phyloP scores from a whole-genome alignment of 495 filamentous ascomycete species.

The Lophiotrema nucula region DNA sequence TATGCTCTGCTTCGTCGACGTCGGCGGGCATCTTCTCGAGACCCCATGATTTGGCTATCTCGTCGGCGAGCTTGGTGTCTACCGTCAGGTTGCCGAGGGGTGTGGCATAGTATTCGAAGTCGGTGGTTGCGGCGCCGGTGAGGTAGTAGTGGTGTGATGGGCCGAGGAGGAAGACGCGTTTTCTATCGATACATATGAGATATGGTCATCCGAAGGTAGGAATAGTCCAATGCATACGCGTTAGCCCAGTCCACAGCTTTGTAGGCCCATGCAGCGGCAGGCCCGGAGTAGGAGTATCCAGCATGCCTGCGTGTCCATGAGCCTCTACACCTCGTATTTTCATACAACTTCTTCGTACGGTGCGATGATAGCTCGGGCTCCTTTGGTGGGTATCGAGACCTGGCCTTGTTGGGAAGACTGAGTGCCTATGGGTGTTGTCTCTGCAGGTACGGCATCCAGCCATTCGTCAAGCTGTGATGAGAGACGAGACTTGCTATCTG shows the following conservation, averaged over 20 bases:
- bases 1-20: constrained; percentile 86
- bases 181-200: constrained; percentile 47
- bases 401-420: constrained; percentile 46
- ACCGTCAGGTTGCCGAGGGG: constrained; percentile 78
- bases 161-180: constrained; percentile 90
- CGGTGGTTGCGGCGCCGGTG: constrained; percentile 71
- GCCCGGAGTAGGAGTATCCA: constrained; percentile 92
- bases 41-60: constrained; percentile 59
- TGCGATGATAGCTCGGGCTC: constrained; percentile 88
- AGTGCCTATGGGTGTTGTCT: constrained; percentile 48
- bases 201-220: background rate
- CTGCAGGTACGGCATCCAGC: constrained; percentile 68
- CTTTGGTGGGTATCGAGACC: constrained; percentile 63
- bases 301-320: constrained; percentile 67
- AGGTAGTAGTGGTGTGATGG: constrained; percentile 90
- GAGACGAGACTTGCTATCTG: constrained; percentile 56
- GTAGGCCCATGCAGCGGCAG: constrained; percentile 94
- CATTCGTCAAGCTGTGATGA: constrained; percentile 72
- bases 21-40: constrained; percentile 73
- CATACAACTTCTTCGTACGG: constrained; percentile 86
- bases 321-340: constrained; percentile 18
- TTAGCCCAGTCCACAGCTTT: constrained; percentile 80
- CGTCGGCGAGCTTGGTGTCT: constrained; percentile 63
- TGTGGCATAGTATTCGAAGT: constrained; percentile 73
- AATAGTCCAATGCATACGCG: constrained; percentile 55